Percentiles rank a stretch among this genome's conserved stretches.
phyloP scores from a whole-genome alignment of 2,329 filamentous ascomycete genomes.

The Colletotrichum siamense region DNA sequence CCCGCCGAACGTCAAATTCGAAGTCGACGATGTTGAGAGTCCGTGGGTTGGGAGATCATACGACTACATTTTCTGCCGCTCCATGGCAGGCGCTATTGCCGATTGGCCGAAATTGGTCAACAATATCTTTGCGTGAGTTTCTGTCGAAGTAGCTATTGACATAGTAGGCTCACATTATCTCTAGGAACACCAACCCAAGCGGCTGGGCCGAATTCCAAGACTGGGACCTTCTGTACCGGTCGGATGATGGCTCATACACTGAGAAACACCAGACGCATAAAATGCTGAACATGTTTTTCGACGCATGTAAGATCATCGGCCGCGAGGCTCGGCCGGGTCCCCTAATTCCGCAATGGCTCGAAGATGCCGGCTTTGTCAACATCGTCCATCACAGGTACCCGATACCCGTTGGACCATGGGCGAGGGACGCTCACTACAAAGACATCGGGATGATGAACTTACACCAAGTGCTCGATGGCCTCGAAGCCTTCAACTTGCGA shows the following conservation, averaged over 20 bases:
- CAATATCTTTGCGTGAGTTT: neutral
- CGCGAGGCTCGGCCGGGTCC: constrained; percentile 35
- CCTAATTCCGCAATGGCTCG: constrained; percentile 33
- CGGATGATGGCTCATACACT: constrained; percentile 26
- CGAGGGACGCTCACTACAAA: constrained; percentile 33
- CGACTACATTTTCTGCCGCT: constrained; percentile 33
- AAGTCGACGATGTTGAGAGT: constrained; percentile 68
- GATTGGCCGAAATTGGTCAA: neutral
- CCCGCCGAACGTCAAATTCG: constrained; percentile 69
- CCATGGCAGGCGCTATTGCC: neutral
- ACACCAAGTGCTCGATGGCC: constrained; percentile 20
- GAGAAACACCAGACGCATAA: neutral
- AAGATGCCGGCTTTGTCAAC: constrained; percentile 42
- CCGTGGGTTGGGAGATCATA: constrained; percentile 42
- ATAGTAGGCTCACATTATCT: neutral
- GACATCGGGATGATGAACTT: constrained; percentile 32
- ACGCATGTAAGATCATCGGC: constrained; percentile 25
- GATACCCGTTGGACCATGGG: constrained; percentile 40
- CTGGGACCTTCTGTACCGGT: constrained; percentile 22
- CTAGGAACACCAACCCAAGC: constrained; percentile 36
- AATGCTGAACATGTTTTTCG: constrained; percentile 21
- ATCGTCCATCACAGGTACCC: constrained; percentile 34
- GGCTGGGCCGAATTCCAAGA: constrained; percentile 34
- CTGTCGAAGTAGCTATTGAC: rapidly evolving
- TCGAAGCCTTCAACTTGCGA: constrained; percentile 27